phyloP scores from a whole-genome alignment of 108 stramenopile genomes.

The Seminavis robusta region DNA sequence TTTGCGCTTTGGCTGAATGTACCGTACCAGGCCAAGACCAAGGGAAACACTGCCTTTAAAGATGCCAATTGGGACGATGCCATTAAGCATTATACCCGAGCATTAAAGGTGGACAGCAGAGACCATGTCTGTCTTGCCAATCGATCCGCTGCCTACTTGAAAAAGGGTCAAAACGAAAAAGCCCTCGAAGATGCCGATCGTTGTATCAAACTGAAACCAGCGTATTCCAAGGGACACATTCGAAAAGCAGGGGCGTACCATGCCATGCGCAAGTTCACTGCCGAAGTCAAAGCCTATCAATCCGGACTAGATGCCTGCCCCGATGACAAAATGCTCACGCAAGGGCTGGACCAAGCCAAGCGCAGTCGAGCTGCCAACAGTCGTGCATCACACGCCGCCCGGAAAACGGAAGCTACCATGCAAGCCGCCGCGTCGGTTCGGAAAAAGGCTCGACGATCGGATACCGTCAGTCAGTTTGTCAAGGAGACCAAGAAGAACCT shows the following conservation, averaged over 20 bases:
- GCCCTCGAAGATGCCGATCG: constrained; percentile 29
- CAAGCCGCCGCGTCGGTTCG: background rate
- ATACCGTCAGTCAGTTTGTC: constrained; percentile 12
- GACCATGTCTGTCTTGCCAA: constrained; percentile 21
- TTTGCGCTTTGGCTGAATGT: no score
- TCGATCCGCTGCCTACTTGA: constrained; percentile 21
- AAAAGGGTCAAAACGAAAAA: constrained; percentile 5
- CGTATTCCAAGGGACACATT: constrained; percentile 16
- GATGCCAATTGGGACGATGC: constrained; percentile 20
- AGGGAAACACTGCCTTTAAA: constrained; percentile 27
- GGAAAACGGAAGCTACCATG: constrained; percentile 4
- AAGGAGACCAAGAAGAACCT: constrained; percentile 16
- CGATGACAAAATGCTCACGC: constrained; percentile 12
- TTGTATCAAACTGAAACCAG: constrained; percentile 15
- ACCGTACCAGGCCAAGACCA: no score
- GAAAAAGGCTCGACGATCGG: constrained; percentile 6
- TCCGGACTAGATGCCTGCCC: constrained; percentile 19
- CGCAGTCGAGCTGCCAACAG: constrained; percentile 8
- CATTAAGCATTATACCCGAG: constrained; percentile 2
- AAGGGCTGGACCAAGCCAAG: constrained; percentile 1
- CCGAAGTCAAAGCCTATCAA: constrained; percentile 27
- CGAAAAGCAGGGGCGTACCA: constrained; percentile 20
- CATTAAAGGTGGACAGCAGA: constrained; percentile 1
- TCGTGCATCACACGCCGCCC: constrained; percentile 1
- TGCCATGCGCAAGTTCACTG: constrained; percentile 13